Base-by-base conservation (phyloP, 768 basidiomycete genomes). In the Leccinum imitatum region DNA sequence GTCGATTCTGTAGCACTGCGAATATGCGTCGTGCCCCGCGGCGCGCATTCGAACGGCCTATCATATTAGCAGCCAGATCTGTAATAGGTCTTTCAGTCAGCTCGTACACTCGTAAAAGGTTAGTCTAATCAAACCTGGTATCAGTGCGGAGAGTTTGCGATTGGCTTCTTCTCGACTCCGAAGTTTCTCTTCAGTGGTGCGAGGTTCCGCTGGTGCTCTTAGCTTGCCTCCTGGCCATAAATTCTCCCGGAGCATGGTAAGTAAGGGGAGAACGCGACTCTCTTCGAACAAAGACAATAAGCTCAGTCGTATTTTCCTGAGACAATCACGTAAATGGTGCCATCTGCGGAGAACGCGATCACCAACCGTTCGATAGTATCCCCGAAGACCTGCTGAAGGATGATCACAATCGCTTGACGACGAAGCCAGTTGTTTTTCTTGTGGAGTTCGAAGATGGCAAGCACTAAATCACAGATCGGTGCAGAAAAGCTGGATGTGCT, bases 51-150 rank as follows among this genome's bases (percentile, higher is more conserved):
- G 91, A 89, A 31, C 95, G 84, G n/a, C 97, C 97, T 65, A 98
- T 98, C 90, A 98, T 94, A 67, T 97, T 98, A 7, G 96, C 93
- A 33, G 93, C 95, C 55, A 98, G 76, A 69, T 98, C 96, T 97
- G 65, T 9, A 52, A 37, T 15, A 23, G 37, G 56, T 23, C 53
- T 48, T 53, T 61, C 23, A 21, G 44, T 41, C 13, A 60, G 53
- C 56, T 17, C 41, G 10, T 9, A 41, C 13, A 13, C 37, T 17
- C 27, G 62, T 13, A 44, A 46, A n/a, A 57, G 15, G 27, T 41
- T 27, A 51, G 44, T 15, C 1, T 47, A 30, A 31, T 54, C 71
- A 54, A 58, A 94, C 95, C 95, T 70, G 97, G 97, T 62, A 99
- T 89, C 44, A 98, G 79, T 9, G 92, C 84, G 14, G 93, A 91